Evolutionary conservation across 2,329 filamentous ascomycete genomes (phyloP).

Genomic region (Thelonectria discophora): DNA sequence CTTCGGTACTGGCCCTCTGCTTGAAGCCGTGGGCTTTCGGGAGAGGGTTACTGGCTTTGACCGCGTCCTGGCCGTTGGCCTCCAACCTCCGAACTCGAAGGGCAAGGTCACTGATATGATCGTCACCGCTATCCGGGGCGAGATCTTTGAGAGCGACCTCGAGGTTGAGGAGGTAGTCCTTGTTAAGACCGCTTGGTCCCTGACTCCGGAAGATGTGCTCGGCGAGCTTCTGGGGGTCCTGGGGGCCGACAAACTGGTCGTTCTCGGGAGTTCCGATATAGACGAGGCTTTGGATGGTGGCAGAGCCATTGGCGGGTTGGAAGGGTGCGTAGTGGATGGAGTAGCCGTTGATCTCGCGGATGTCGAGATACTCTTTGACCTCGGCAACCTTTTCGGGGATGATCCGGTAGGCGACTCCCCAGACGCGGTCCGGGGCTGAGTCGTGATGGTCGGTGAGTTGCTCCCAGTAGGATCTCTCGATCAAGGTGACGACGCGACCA

Average conservation of each 20-base stretch:
- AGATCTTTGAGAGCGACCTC: conserved; percentile 78
- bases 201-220: conserved; percentile 79
- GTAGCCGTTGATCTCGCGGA: conserved; percentile 97
- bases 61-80: conserved; percentile 29
- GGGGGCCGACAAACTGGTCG: conserved; percentile 87
- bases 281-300: conserved; percentile 69
- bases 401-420: conserved; percentile 94
- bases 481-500: conserved; percentile 92
- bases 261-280: conserved; percentile 97
- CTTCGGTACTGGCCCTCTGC: conserved; percentile 39
- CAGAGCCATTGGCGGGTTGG: conserved; percentile 57
- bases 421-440: conserved; percentile 72
- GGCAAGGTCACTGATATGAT: conserved; percentile 85
- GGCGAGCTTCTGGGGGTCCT: conserved; percentile 80
- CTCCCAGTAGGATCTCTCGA: conserved; percentile 85
- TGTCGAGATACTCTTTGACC: conserved; percentile 90
- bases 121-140: conserved; percentile 79
- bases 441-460: conserved; percentile 75
- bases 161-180: conserved; percentile 85
- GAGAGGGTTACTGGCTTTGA: conserved; percentile 23
- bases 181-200: conserved; percentile 89
- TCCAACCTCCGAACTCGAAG: conserved; percentile 71
- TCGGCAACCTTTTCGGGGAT: conserved; percentile 74
- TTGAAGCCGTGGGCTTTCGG: conserved; percentile 33
- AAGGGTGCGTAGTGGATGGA: conserved; percentile 92